phyloP scores from a whole-genome alignment of 108 stramenopile species.

The Discostella pseudostelligera region DNA sequence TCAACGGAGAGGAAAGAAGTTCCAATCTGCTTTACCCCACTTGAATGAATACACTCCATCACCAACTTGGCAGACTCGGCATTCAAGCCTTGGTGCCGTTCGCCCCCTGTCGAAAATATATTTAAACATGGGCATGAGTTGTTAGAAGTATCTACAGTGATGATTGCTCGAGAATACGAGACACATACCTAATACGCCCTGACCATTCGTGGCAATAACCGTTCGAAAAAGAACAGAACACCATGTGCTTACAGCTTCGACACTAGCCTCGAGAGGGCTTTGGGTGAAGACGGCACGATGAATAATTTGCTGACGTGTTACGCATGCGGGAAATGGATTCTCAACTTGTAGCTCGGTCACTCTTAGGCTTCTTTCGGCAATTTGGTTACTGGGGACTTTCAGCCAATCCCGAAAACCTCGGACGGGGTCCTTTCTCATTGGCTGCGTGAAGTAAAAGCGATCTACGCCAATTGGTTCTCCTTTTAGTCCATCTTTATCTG shows the following conservation, averaged over 20 bases:
- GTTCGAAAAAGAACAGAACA: slow-evolving; percentile 86
- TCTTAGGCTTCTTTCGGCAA: slow-evolving; percentile 75
- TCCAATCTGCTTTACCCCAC: slow-evolving; percentile 85
- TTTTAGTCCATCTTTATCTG: slow-evolving; percentile 19
- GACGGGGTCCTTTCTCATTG: slow-evolving; percentile 62
- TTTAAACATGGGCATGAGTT: not conserved
- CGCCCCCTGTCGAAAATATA: slow-evolving; percentile 22
- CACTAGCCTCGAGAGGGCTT: slow-evolving; percentile 82
- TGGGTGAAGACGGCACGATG: slow-evolving; percentile 77
- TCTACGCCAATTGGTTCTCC: slow-evolving; percentile 71
- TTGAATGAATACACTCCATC: slow-evolving; percentile 81
- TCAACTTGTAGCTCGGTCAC: slow-evolving; percentile 82
- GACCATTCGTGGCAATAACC: slow-evolving; percentile 79
- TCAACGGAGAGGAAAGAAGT: slow-evolving; percentile 56
- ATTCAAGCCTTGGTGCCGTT: slow-evolving; percentile 73
- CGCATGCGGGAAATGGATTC: slow-evolving; percentile 79
- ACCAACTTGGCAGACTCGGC: slow-evolving; percentile 83
- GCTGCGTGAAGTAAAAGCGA: slow-evolving; percentile 83
- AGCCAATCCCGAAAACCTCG: slow-evolving; percentile 73
- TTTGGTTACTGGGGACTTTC: slow-evolving; percentile 58
- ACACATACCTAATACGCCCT: slow-evolving; percentile 58
- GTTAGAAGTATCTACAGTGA: not conserved
- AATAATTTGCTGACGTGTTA: slow-evolving; percentile 77
- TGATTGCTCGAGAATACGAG: not conserved
- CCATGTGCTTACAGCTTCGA: slow-evolving; percentile 84